phyloP scores from a whole-genome alignment of 805 yeast genomes.

The Saturnispora diversa region DNA sequence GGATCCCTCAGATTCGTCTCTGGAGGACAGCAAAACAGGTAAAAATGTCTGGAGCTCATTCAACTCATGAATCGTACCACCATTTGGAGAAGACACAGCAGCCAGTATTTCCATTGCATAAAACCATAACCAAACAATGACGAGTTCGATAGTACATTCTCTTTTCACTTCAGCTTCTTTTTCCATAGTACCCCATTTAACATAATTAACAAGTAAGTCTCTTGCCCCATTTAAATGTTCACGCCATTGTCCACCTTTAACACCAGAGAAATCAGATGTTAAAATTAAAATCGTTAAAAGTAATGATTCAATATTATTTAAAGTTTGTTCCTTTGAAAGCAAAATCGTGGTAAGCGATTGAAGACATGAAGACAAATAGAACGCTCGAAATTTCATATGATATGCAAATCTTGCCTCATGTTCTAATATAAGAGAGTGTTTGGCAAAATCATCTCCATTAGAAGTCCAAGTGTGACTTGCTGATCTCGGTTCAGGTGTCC shows the following conservation, averaged over 20 bases:
- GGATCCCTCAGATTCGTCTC: slow-evolving; percentile 19
- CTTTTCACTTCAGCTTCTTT: not conserved
- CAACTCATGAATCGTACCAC: slow-evolving; percentile 50
- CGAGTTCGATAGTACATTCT: slow-evolving; percentile 30
- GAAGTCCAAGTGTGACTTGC: too few relatives aligned
- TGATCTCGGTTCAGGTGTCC: too few relatives aligned
- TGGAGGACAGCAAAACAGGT: slow-evolving; percentile 23
- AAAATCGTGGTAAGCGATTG: slow-evolving; percentile 48
- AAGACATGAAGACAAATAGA: slow-evolving; percentile 58
- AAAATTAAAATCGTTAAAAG: slow-evolving; percentile 59
- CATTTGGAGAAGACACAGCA: slow-evolving; percentile 46
- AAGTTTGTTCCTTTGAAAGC: slow-evolving; percentile 33
- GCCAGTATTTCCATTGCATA: slow-evolving; percentile 55
- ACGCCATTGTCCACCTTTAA: slow-evolving; percentile 55
- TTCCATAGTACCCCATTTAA: slow-evolving; percentile 8
- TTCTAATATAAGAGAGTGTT: slow-evolving; percentile 9
- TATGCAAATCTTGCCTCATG: slow-evolving; percentile 21
- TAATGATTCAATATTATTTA: slow-evolving; percentile 58
- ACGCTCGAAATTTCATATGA: slow-evolving; percentile 54
- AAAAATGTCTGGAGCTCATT: slow-evolving; percentile 39
- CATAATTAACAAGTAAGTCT: slow-evolving; percentile 47
- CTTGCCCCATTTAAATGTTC: slow-evolving; percentile 64
- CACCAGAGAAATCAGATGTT: slow-evolving; percentile 56
- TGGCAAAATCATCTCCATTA: not conserved
- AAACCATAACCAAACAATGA: slow-evolving; percentile 46